Conservation (phyloP, 352 stramenopile genomes). For the Globisporangium solare region DNA sequence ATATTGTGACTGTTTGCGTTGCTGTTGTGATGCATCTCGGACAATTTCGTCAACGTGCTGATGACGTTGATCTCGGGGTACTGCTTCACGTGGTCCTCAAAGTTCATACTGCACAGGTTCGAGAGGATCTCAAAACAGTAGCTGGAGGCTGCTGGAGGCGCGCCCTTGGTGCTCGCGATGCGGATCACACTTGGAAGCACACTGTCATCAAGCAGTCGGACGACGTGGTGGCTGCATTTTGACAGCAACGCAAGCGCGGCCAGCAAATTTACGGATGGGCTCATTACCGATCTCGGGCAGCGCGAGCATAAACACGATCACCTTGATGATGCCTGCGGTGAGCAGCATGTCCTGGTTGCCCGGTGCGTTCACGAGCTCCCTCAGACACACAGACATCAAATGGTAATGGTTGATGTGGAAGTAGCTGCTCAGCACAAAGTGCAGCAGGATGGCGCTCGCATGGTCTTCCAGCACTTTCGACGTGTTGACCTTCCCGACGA, state of each 20-base stretch:
- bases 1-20: conserved; percentile 8
- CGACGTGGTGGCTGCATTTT: conserved; percentile 35
- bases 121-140: conserved; percentile 75
- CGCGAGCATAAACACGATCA: conserved; percentile 47
- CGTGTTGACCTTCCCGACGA: conserved; percentile 63
- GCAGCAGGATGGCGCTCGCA: conserved; percentile 39
- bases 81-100: conserved; percentile 34
- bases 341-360: conserved; percentile 55
- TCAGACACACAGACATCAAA: conserved; percentile 42
- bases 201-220: conserved; percentile 41
- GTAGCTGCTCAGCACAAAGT: conserved; percentile 44
- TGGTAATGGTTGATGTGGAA: conserved; percentile 34
- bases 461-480: conserved; percentile 48
- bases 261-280: conserved; percentile 42
- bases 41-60: conserved; percentile 61
- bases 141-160: conserved; percentile 24
- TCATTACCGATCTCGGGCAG: conserved; percentile 21
- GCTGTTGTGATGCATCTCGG: conserved; percentile 32
- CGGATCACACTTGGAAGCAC: conserved; percentile 45
- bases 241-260: conserved; percentile 47
- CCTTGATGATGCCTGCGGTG: conserved; percentile 28
- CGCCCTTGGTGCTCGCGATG: conserved; percentile 32
- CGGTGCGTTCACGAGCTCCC: conserved; percentile 61
- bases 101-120: conserved; percentile 58
- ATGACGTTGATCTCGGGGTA: conserved; percentile 64